Evolutionary conservation across 139 green algal genomes (phyloP), one percentile per base, ranked within the genome.

Genomic region (Chlamydomonas urium): DNA sequence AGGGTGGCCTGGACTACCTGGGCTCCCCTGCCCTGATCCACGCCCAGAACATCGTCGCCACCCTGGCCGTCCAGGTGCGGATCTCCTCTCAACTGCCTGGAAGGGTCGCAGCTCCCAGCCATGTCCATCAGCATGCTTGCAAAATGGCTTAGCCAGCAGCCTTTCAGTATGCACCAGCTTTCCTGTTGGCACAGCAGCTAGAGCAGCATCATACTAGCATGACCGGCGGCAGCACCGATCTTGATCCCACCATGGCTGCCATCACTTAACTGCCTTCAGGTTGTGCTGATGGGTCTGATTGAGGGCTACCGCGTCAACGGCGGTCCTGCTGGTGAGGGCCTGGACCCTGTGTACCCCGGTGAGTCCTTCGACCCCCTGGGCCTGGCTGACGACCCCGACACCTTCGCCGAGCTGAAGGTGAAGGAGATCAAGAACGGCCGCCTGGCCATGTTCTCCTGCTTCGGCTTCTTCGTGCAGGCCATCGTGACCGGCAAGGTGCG

Each of bases 381-480:
- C 77, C 83, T 97, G 73, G 94, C 94, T 84, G 94, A 97, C 79
- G 94, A 95, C 83, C 89, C 90, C 45, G 87, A 96, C 73, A 90
- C 85, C 76, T 84, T 91, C 69, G 85, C 85, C 68, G 86, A 93
- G 85, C 86, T 95, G n/a, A 92, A 95, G 90, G 86, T 92, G 34
- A 96, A 96, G 88, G 90, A 96, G 86, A 89, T 96, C 81, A 97
- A 97, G 90, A 94, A 94, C 86, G 89, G 90, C 28, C 86, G 90
- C 59, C 82, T 92, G n/a, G 89, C 87, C 32, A 92, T 93, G 86
- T 88, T 94, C 76, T 85, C 86, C 58, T 86, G 82, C 76, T 86
- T 91, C 72, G 86, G 85, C 65, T 91, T 79, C 72, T 79, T 63
- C 62, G 72, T 78, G 31, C 72, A 78, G 48, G 71, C 86, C 74